Evolutionary conservation across 2,329 filamentous ascomycete genomes (phyloP).

Genomic region (Scolecobasidium constrictum): DNA sequence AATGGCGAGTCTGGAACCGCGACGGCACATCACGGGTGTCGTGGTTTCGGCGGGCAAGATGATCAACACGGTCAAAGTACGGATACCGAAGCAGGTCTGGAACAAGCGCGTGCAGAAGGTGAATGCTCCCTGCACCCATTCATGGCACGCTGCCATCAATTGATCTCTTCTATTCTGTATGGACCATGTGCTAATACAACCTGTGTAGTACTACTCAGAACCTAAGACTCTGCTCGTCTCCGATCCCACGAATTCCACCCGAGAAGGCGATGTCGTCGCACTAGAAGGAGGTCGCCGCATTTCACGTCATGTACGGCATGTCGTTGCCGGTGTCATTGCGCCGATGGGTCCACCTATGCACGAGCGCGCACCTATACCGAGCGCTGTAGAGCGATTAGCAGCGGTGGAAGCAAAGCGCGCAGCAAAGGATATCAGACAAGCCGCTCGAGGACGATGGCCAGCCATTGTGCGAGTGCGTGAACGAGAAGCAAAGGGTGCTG

Average conservation of each 20-base stretch:
- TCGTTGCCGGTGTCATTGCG: slow-evolving; percentile 64
- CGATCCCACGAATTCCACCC: slow-evolving; percentile 64
- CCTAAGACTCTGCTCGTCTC: slow-evolving; percentile 60
- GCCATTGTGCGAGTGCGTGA: slow-evolving; percentile 18
- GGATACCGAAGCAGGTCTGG: slow-evolving; percentile 60
- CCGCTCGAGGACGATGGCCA: slow-evolving; percentile 21
- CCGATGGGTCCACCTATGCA: slow-evolving; percentile 55
- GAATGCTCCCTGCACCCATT: too few relatives aligned
- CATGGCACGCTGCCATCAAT: too few relatives aligned
- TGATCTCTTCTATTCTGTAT: background rate
- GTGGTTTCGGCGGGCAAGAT: slow-evolving; percentile 70
- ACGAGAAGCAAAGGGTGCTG: slow-evolving; percentile 9
- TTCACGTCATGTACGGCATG: slow-evolving; percentile 58
- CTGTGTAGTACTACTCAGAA: slow-evolving; percentile 50
- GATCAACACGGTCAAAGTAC: slow-evolving; percentile 69
- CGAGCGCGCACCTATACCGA: slow-evolving; percentile 54
- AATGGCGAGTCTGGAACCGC: background rate
- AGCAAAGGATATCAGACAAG: slow-evolving; percentile 45
- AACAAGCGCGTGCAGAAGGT: slow-evolving; percentile 66
- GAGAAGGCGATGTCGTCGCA: slow-evolving; percentile 63
- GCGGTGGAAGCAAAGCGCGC: slow-evolving; percentile 44
- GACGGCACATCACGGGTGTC: slow-evolving; percentile 39
- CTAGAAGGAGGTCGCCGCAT: slow-evolving; percentile 57
- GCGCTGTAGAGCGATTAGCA: slow-evolving; percentile 48
- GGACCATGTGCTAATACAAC: background rate